Percentiles rank a stretch among this genome's conserved stretches.
Evolutionary conservation across 169 alveolate genomes (phyloP).

Genomic region (Eimeria sp.): DNA sequence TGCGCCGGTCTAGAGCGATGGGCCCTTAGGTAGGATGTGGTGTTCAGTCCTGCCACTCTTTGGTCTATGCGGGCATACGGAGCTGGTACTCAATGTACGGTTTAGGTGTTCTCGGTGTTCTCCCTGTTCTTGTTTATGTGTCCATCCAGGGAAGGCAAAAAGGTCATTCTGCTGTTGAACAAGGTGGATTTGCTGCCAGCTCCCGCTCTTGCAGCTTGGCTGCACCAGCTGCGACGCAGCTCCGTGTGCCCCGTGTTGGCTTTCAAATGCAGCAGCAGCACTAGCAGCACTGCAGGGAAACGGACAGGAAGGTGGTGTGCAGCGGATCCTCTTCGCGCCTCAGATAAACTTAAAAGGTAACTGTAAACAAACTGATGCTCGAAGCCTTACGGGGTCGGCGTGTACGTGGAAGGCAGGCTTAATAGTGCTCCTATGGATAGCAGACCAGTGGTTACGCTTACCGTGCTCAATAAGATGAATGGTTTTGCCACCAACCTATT

Average conservation of each 20-base stretch:
- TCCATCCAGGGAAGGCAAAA: conserved; percentile 90
- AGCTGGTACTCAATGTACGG: not conserved
- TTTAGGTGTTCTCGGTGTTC: not conserved
- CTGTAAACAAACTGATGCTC: not conserved
- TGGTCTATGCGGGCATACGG: not conserved
- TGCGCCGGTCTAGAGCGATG: conserved; percentile 92
- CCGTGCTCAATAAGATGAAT: too few relatives aligned
- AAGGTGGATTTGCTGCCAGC: conserved; percentile 97
- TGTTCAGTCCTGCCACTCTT: not conserved
- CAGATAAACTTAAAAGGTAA: conserved; percentile 45
- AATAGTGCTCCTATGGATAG: not conserved
- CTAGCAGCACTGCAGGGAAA: conserved; percentile 43
- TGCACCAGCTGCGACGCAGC: conserved; percentile 80
- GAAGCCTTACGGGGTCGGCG: not conserved
- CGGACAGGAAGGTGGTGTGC: conserved; percentile 56
- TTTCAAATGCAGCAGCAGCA: conserved; percentile 80
- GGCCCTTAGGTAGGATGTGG: conserved; percentile 82
- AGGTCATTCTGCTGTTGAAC: conserved; percentile 93
- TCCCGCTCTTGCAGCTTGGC: conserved; percentile 88
- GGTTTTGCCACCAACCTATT: too few relatives aligned
- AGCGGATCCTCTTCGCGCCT: conserved; percentile 51
- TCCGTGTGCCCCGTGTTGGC: conserved; percentile 84
- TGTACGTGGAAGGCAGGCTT: not conserved
- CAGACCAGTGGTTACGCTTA: not conserved
- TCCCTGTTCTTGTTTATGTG: not conserved